Percentiles rank a stretch among this genome's conserved stretches.
Conservation (phyloP, 1,139 yeast species). For the Oligophagozyma castellii region DNA sequence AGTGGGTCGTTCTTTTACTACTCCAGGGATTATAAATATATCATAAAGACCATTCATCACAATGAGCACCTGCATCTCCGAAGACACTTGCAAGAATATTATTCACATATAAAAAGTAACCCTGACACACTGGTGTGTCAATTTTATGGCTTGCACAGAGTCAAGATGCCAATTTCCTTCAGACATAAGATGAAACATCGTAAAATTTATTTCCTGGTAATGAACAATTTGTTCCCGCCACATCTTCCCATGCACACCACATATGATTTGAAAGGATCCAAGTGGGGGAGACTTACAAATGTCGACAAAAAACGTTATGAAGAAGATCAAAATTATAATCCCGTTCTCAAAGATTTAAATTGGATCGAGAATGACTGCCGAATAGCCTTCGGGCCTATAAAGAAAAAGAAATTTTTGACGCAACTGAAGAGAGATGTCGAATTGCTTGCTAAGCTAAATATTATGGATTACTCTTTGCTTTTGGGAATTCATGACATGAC, state of each 20-base stretch:
- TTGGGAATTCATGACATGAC: conserved; percentile 75
- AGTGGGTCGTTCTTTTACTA: conserved; percentile 93
- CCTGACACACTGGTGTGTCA: conserved; percentile 88
- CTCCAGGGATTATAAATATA: conserved; percentile 84
- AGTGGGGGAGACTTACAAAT: conserved; percentile 61
- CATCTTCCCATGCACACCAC: conserved; percentile 76
- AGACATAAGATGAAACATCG: conserved; percentile 35
- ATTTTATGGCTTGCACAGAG: conserved; percentile 89
- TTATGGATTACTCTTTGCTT: conserved; percentile 89
- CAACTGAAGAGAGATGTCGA: conserved; percentile 69
- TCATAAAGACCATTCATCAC: conserved; percentile 91
- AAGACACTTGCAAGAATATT: conserved; percentile 60
- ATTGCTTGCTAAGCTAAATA: conserved; percentile 58
- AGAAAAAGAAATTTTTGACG: conserved; percentile 40
- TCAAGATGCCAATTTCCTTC: conserved; percentile 67
- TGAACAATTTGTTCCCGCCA: conserved; percentile 96
- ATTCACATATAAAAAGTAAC: conserved; percentile 64
- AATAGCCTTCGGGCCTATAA: conserved; percentile 61
- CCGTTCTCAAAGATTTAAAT: conserved; percentile 69
- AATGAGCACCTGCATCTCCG: conserved; percentile 81
- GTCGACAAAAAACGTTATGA: conserved; percentile 13
- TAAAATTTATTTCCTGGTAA: conserved; percentile 85
- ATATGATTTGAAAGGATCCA: conserved; percentile 87
- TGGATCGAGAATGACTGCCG: conserved; percentile 59
- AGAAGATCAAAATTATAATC: conserved; percentile 14